phyloP scores from a whole-genome alignment of 495 filamentous ascomycete species.

The Podospora pseudocomata region DNA sequence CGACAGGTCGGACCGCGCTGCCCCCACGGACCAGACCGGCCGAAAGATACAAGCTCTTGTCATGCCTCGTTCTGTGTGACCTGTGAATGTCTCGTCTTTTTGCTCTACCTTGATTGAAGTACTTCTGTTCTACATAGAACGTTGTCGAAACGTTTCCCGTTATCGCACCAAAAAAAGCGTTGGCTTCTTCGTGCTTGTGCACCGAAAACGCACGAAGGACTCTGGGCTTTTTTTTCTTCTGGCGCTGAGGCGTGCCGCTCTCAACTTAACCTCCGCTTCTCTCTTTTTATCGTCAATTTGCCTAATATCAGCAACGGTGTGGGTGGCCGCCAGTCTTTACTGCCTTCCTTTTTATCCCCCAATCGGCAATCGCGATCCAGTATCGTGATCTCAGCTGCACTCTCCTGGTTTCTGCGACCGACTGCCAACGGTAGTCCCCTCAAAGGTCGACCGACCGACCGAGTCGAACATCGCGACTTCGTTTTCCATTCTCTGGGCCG shows the following conservation, averaged over 20 bases:
- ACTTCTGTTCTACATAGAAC: neutral
- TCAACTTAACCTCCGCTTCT: neutral
- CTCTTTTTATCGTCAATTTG: conserved; percentile 1
- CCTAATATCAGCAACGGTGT: neutral
- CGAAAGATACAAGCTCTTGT: conserved; percentile 6
- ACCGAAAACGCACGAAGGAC: neutral
- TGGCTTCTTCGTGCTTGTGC: neutral
- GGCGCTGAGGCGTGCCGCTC: neutral
- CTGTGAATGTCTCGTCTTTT: conserved; percentile 10
- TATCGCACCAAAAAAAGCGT: neutral
- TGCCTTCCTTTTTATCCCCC: neutral
- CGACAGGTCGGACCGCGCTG: neutral
- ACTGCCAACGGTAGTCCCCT: neutral
- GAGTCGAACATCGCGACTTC: neutral
- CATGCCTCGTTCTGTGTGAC: conserved; percentile 10
- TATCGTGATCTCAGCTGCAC: neutral
- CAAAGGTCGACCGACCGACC: neutral
- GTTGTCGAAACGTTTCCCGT: neutral
- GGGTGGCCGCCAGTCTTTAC: conserved; percentile 1
- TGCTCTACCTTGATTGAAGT: neutral
- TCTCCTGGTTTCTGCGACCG: neutral
- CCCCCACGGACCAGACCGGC: conserved; percentile 1
- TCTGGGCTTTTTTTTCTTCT: neutral
- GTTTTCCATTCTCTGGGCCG: neutral
- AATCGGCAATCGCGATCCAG: neutral